Evolutionary conservation across 768 basidiomycete genomes (phyloP), one percentile per base, ranked within the genome.

Genomic region (Podaxis sp.): DNA sequence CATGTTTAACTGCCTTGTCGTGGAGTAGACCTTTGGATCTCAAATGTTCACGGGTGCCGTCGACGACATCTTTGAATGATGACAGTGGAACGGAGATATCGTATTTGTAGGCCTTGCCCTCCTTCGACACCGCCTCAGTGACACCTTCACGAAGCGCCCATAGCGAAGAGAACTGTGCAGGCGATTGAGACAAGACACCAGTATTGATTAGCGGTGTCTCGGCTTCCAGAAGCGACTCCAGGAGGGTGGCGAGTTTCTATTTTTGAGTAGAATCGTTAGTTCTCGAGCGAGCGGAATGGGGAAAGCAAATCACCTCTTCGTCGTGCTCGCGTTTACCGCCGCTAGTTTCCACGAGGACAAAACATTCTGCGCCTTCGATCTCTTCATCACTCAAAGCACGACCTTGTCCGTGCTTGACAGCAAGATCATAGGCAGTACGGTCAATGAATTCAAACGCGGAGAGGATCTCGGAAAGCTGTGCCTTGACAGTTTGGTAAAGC

Each of bases 371-470:
- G 57, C 89, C 88, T 66, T 86, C 82, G 50, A 91, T 81, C 63
- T 95, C 91, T 54, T 89, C 81, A 55, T 89, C 84, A 56, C 84
- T 82, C 38, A 96, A 80, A 12, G 88, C 88, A 56, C 90, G 84
- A 22, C 90, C 89, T 66, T 93, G 88, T 0, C 91, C 89, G 66
- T 93, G 90, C 70, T 89, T 87, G 48, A 92, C 83, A n/a, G 89
- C 88, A 60, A 96, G 79, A 56, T 95, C 86, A 72, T 93, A 93
- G 1, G 91, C 85, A 12, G 88, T 88, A 58, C 91, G 83, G 72
- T 99, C 96, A 55, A 96, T 93, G 75, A 91, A 99, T 75, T 99
- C 96, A 75, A 99, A 99, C 0, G 97, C 96, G 7, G 94, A 96
- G 30, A 99, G 84, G 65, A 99, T 96, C 77, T 99, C 96, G 11